Base-by-base conservation (phyloP, 2,329 filamentous ascomycete species). In the Aureobasidium namibiae region DNA sequence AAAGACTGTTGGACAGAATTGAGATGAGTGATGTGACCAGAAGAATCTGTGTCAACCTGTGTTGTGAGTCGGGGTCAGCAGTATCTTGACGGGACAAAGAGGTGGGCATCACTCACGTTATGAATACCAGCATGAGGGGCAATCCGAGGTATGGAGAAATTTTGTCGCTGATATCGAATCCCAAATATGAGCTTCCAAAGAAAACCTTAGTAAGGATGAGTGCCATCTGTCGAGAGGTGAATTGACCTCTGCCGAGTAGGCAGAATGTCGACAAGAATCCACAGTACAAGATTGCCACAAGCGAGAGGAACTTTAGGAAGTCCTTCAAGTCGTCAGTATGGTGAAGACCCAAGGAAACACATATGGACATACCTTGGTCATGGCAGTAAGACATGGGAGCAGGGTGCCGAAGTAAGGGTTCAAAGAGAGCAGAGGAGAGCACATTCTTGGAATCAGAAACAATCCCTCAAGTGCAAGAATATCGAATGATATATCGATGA, bases 391-490 rank as follows among this genome's bases (percentile, higher is more conserved):
- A 63, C 92, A 95, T 0, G 91, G 92, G 61, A 96, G 92, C 38
- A 94, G 73, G 0, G 88, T 94, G 42, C 90, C 92, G 81, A 94
- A 96, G 70, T 95, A 96, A 1, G 90, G 89, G 66, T 90, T 90
- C 63, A 96, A 73, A 69, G 88, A 92, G 63, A 96, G 80, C 56
- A 96, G 81, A 13, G 52, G 52, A 14, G 91, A 95, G 74, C 88
- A 95, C 65, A 95, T 88, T 61, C 89, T 86, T 42, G 92, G 92
- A 21, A 96, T 88, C 73, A 96, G 86, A 70, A 96, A 92, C 10
- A 96, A 79, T 0, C 90, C 92, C 72, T 96, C 90, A 14, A 96
- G 78, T 0, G 90, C 87, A 23, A 96, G 77, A n/a, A 96, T 86
- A 68, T 96, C 90, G 70, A 96, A 96, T 0, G 90, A 86, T 3